These are phyloP conservation scores for Zymoseptoria brevis DNA, from an alignment of 2,329 filamentous ascomycete species.

Conservation along the genomic window DNA sequence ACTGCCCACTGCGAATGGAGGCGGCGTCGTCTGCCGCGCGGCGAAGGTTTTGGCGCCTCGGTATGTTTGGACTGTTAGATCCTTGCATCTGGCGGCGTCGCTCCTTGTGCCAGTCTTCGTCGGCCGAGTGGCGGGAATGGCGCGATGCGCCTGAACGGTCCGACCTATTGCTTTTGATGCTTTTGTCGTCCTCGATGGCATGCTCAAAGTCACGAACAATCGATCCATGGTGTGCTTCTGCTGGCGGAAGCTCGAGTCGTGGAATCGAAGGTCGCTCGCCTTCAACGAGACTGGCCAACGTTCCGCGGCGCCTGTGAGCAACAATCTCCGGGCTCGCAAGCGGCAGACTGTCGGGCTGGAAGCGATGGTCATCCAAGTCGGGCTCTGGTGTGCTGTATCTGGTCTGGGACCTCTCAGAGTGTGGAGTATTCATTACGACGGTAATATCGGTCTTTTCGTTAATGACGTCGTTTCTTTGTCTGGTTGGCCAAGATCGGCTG, in stretches of 20 bases:
- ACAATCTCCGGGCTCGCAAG: constrained; percentile 40
- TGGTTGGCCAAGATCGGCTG: background rate
- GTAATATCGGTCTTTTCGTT: background rate
- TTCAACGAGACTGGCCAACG: constrained; percentile 58
- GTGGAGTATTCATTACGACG: constrained; percentile 44
- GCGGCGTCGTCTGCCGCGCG: constrained; percentile 24
- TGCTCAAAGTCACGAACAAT: constrained; percentile 75
- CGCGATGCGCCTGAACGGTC: constrained; percentile 37
- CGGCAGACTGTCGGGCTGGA: constrained; percentile 54
- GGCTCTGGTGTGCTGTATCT: constrained; percentile 63
- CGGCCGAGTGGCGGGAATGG: constrained; percentile 14
- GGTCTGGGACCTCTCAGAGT: constrained; percentile 59
- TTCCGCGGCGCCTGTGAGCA: constrained; percentile 53
- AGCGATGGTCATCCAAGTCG: constrained; percentile 80
- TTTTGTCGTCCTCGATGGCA: constrained; percentile 67
- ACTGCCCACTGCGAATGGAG: constrained; percentile 12
- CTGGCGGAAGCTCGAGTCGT: constrained; percentile 35
- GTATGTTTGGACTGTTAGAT: constrained; percentile 30
- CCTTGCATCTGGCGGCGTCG: constrained; percentile 16
- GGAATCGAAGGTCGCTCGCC: constrained; percentile 39
- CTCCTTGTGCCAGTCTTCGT: constrained; percentile 28
- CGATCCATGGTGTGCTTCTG: constrained; percentile 34
- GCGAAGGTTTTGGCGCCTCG: constrained; percentile 38
- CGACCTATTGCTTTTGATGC: constrained; percentile 45
- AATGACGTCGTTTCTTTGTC: background rate